A percentile compares a stretch with the other conserved stretches of the same genome.
Conservation (phyloP, 768 basidiomycete species). For the Suillus bovinus region DNA sequence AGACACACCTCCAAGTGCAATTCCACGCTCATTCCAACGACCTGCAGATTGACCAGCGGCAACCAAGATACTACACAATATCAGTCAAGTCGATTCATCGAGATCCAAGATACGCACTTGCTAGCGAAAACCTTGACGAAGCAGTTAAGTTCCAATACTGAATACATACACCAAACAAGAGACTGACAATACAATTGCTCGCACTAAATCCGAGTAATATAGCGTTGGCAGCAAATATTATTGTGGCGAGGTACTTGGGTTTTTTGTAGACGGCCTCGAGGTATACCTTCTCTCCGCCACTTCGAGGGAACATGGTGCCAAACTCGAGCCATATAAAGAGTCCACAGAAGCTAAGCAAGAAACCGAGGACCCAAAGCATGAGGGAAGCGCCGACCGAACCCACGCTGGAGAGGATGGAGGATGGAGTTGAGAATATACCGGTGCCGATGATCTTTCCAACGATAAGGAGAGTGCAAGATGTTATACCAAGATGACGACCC, state of each 20-base stretch:
- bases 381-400: slow-evolving; percentile 60
- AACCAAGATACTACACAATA: slow-evolving; percentile 44
- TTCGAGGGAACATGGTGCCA: slow-evolving; percentile 63
- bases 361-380: slow-evolving; percentile 65
- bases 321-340: slow-evolving; percentile 65
- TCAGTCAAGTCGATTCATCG: background rate
- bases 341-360: slow-evolving; percentile 56
- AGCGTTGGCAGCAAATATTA: slow-evolving; percentile 48
- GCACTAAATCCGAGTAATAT: slow-evolving; percentile 46
- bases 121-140: slow-evolving; percentile 33
- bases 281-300: slow-evolving; percentile 65
- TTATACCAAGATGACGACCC: slow-evolving; percentile 56
- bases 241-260: slow-evolving; percentile 48
- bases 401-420: slow-evolving; percentile 55
- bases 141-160: background rate
- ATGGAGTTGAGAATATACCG: slow-evolving; percentile 64
- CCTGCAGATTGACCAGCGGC: slow-evolving; percentile 40
- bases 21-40: slow-evolving; percentile 55
- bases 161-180: background rate
- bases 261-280: slow-evolving; percentile 53
- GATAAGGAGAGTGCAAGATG: slow-evolving; percentile 56
- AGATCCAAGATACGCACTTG: slow-evolving; percentile 25
- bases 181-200: slow-evolving; percentile 50
- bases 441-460: slow-evolving; percentile 62
- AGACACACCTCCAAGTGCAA: slow-evolving; percentile 52